These are phyloP conservation scores for Podospora didyma DNA, from an alignment of 495 filamentous ascomycete genomes.

Conservation along the genomic window DNA sequence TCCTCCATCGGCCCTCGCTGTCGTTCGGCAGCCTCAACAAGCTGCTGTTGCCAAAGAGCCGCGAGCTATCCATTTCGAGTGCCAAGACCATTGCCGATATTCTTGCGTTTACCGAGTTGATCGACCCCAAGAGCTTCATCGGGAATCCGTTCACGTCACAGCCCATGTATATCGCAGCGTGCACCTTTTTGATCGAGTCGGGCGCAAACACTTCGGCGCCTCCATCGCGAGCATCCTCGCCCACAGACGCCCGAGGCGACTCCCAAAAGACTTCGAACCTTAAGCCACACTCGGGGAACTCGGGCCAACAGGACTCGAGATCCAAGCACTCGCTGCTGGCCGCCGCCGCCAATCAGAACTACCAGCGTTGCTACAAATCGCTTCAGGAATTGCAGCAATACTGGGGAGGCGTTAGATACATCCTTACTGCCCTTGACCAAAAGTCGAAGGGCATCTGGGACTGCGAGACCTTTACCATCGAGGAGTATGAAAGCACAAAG, in stretches of 20 bases:
- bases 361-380: constrained; percentile 76
- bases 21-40: constrained; percentile 63
- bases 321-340: constrained; percentile 70
- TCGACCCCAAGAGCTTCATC: constrained; percentile 74
- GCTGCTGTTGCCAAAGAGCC: constrained; percentile 69
- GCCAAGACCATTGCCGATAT: constrained; percentile 89
- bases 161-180: constrained; percentile 85
- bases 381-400: constrained; percentile 70
- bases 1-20: constrained; percentile 77
- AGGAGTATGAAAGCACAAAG: constrained; percentile 69
- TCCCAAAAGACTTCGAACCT: constrained; percentile 4
- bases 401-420: constrained; percentile 84
- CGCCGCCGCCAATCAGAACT: constrained; percentile 72
- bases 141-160: constrained; percentile 86
- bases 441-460: constrained; percentile 81
- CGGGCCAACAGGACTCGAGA: constrained; percentile 40
- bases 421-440: constrained; percentile 79
- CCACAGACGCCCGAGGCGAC: constrained; percentile 23
- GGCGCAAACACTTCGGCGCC: constrained; percentile 55
- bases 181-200: constrained; percentile 80
- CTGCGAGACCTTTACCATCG: constrained; percentile 70
- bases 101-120: constrained; percentile 69
- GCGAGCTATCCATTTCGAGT: constrained; percentile 79
- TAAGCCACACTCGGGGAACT: not conserved
- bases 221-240: constrained; percentile 49